Evolutionary conservation across 768 basidiomycete species (phyloP).

Genomic region (Hericium coralloides): DNA sequence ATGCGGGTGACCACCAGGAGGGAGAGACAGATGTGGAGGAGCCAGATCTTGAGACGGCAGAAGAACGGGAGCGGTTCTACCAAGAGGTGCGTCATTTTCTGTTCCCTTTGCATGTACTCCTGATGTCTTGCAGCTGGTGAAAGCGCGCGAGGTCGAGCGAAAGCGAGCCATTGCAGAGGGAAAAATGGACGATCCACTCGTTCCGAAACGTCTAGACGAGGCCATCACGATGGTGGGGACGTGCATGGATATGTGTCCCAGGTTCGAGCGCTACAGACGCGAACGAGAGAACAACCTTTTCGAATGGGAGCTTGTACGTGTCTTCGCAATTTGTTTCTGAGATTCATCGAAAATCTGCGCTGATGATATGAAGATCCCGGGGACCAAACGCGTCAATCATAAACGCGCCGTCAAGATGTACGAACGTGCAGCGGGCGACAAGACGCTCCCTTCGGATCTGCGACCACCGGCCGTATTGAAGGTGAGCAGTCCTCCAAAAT

Average conservation of each 20-base stretch:
- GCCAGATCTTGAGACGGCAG: slow-evolving; percentile 44
- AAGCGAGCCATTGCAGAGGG: slow-evolving; percentile 72
- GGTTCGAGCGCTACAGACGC: slow-evolving; percentile 85
- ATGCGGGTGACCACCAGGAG: slow-evolving; percentile 24
- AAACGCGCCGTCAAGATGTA: slow-evolving; percentile 88
- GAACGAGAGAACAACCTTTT: slow-evolving; percentile 86
- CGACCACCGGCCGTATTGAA: slow-evolving; percentile 80
- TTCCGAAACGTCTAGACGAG: slow-evolving; percentile 73
- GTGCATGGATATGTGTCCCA: slow-evolving; percentile 90
- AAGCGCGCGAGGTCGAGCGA: slow-evolving; percentile 62
- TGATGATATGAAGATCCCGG: slow-evolving; percentile 55
- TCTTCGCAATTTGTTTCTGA: slow-evolving; percentile 1
- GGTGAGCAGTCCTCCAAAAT: slow-evolving; percentile 28
- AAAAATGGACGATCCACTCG: slow-evolving; percentile 80
- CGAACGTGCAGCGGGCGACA: slow-evolving; percentile 90
- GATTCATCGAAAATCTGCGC: slow-evolving; percentile 8
- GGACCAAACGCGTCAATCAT: slow-evolving; percentile 82
- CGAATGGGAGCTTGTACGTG: slow-evolving; percentile 74
- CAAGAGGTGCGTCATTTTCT: slow-evolving; percentile 46
- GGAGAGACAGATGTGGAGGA: slow-evolving; percentile 31
- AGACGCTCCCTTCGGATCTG: slow-evolving; percentile 84
- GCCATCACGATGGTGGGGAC: slow-evolving; percentile 92
- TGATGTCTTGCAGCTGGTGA: slow-evolving; percentile 41
- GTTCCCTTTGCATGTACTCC: slow-evolving; percentile 7
- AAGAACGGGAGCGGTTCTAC: slow-evolving; percentile 62